Evolutionary conservation across 129 eudicot species (phyloP).

Genomic region (Arctium lappa): DNA sequence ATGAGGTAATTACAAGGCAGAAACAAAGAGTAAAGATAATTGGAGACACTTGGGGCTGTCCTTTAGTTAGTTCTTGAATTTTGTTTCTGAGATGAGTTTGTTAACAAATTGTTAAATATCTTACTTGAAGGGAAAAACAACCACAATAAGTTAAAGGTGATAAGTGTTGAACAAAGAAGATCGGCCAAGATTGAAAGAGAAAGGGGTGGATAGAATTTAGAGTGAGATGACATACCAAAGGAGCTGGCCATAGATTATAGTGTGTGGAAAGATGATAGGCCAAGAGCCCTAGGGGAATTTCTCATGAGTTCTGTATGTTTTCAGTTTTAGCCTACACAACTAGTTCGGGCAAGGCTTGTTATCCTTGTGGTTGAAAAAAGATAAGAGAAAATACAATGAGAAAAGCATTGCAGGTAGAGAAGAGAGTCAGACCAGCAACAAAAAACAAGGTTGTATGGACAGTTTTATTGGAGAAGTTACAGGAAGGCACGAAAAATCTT

Average conservation of each 20-base stretch:
- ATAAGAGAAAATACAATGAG: no score
- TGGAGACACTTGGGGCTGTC: neutral
- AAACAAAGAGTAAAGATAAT: neutral
- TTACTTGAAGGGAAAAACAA: neutral
- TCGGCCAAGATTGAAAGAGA: neutral
- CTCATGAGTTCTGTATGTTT: neutral
- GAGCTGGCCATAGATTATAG: neutral
- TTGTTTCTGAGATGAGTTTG: neutral
- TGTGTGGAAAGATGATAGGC: neutral
- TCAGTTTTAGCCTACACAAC: neutral
- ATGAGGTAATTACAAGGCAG: neutral
- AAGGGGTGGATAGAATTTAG: neutral
- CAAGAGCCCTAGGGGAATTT: neutral
- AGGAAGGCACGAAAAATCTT: neutral
- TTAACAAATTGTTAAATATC: neutral
- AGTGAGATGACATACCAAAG: neutral
- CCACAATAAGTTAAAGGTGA: neutral
- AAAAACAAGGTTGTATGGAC: neutral
- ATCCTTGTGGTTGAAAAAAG: neutral
- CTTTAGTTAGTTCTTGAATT: neutral
- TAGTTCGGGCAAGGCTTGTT: neutral
- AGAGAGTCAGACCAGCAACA: neutral
- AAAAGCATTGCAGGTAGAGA: neutral
- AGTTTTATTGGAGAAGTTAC: no score
- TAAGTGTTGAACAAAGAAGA: neutral